A percentile compares a stretch with the other conserved stretches of the same genome.
Evolutionary conservation across 495 filamentous ascomycete species (phyloP).

Genomic region (Elaphomyces granulatus): DNA sequence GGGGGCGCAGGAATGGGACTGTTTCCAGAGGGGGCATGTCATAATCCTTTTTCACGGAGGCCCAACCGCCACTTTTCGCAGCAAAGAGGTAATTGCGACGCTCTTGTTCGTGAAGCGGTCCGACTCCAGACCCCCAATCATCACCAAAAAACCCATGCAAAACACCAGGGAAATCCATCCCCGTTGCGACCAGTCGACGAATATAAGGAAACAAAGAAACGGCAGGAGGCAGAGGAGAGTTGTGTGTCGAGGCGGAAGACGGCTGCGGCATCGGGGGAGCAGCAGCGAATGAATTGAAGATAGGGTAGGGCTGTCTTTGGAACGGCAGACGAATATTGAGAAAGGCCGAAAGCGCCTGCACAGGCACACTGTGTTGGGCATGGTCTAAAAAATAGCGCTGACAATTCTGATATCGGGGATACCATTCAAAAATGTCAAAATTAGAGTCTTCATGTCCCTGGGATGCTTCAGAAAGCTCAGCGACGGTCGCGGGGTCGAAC

Average conservation of each 20-base stretch:
- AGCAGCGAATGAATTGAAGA: conserved; percentile 21
- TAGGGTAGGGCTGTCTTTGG: conserved; percentile 27
- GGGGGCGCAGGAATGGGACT: conserved; percentile 71
- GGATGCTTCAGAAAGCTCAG: conserved; percentile 23
- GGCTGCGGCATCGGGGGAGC: conserved; percentile 4
- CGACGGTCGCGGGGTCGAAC: conserved; percentile 29
- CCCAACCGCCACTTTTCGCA: conserved; percentile 82
- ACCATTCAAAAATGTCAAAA: conserved; percentile 83
- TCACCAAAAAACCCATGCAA: conserved; percentile 93
- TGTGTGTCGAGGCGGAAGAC: conserved; percentile 7
- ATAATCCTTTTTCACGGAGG: conserved; percentile 75
- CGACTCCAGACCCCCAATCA: conserved; percentile 68
- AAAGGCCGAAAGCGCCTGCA: conserved; percentile 82
- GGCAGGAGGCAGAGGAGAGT: conserved; percentile 20
- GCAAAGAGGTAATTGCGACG: conserved; percentile 90
- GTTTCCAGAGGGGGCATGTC: conserved; percentile 69
- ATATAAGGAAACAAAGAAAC: conserved; percentile 80
- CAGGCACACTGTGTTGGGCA: conserved; percentile 67
- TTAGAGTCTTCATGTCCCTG: conserved; percentile 26
- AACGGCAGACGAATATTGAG: conserved; percentile 63
- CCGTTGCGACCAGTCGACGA: conserved; percentile 79
- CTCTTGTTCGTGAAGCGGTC: conserved; percentile 75
- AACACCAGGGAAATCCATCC: conserved; percentile 71
- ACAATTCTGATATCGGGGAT: conserved; percentile 82
- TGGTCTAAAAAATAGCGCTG: conserved; percentile 87